Evolutionary conservation across 371 early-diverging fungal genomes (phyloP).

Genomic region (Mortierella sp.): DNA sequence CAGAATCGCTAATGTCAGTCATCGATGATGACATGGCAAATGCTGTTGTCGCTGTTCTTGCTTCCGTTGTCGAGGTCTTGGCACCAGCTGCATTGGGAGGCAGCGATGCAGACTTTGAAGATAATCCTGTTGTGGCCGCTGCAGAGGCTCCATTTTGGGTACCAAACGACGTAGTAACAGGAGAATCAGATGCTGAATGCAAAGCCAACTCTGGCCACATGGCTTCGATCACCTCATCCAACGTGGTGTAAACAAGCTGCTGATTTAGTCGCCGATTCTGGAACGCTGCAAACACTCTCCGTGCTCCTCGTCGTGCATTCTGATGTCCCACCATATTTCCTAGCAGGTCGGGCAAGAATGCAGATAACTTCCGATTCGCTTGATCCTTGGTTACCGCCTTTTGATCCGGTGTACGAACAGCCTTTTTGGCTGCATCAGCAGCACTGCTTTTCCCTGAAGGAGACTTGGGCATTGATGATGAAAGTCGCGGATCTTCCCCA

Average conservation of each 20-base stretch:
- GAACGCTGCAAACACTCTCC: constrained; percentile 76
- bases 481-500: constrained; percentile 6
- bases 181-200: background rate
- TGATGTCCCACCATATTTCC: constrained; percentile 87
- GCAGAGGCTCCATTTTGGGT: background rate
- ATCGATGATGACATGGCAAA: background rate
- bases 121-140: constrained; percentile 6
- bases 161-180: background rate
- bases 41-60: constrained; percentile 1
- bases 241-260: constrained; percentile 75
- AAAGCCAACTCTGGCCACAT: constrained; percentile 78
- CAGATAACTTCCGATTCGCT: constrained; percentile 75
- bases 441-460: background rate
- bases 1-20: constrained; percentile 12
- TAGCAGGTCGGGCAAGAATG: constrained; percentile 76
- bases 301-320: constrained; percentile 86
- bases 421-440: constrained; percentile 5
- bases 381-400: constrained; percentile 68
- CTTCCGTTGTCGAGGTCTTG: background rate
- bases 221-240: constrained; percentile 80
- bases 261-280: constrained; percentile 86
- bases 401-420: constrained; percentile 65
- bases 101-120: constrained; percentile 1
- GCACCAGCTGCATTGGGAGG: background rate
- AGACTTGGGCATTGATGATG: constrained; percentile 16